These are phyloP conservation scores for Vaccinium corymbosum DNA, from an alignment of 148 eudicot genomes.

Conservation along the genomic window DNA sequence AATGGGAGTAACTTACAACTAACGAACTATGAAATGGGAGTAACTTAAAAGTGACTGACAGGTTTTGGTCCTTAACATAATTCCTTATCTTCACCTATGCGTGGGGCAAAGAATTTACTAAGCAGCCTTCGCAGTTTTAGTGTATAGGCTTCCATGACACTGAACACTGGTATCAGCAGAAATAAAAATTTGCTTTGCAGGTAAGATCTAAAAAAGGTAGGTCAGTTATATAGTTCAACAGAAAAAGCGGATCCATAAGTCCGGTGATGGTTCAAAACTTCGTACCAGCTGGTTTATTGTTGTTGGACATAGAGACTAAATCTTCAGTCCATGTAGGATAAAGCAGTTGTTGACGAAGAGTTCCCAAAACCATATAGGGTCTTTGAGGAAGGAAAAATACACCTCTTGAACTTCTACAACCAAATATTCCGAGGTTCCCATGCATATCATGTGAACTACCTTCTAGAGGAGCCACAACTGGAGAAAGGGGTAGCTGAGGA, in stretches of 20 bases:
- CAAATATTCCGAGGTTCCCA: constrained; percentile 26
- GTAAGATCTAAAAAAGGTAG: not conserved
- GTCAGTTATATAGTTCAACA: not conserved
- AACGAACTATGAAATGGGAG: not conserved
- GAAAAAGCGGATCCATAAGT: not conserved
- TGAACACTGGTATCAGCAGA: not conserved
- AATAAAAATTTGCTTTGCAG: constrained; percentile 1
- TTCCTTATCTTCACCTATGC: not conserved
- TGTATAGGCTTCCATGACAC: not conserved
- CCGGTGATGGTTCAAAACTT: not conserved
- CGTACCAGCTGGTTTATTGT: constrained; percentile 52
- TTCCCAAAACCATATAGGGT: constrained; percentile 97
- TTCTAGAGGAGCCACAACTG: constrained; percentile 22
- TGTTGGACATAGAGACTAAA: constrained; percentile 29
- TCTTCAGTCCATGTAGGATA: constrained; percentile 87
- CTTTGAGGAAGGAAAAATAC: constrained; percentile 94
- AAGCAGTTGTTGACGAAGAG: constrained; percentile 92
- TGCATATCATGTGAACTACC: constrained; percentile 16
- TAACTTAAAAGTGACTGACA: not conserved
- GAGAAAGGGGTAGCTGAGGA: constrained; percentile 20
- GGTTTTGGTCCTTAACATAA: not conserved
- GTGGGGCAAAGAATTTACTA: not conserved
- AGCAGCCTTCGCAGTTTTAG: not conserved
- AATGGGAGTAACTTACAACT: not conserved
- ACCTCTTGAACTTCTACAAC: constrained; percentile 45